These are phyloP conservation scores for Zalaria sp. DNA, from an alignment of 2,329 filamentous ascomycete genomes.

Conservation along the genomic window DNA sequence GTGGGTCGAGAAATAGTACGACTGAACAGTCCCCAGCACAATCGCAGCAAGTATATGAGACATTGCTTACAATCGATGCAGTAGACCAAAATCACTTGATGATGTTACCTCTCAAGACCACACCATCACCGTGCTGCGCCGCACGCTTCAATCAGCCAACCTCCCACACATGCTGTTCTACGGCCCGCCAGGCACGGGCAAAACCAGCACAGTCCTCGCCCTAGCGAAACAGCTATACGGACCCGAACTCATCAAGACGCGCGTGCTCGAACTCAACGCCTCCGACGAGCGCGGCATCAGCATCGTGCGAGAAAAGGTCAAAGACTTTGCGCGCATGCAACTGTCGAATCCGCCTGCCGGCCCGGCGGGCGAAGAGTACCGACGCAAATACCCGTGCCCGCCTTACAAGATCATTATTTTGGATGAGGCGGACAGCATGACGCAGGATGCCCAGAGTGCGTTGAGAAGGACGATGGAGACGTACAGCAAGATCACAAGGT, in stretches of 20 bases:
- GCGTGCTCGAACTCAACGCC: conserved; percentile 97
- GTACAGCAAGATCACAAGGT: conserved; percentile 89
- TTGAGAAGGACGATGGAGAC: conserved; percentile 95
- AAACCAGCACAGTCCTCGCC: conserved; percentile 94
- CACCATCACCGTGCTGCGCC: conserved; percentile 80
- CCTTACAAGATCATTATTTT: conserved; percentile 99
- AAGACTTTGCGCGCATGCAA: conserved; percentile 93
- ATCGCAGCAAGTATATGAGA: too few relatives aligned
- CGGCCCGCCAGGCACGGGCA: conserved; percentile 90
- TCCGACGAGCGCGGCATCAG: conserved; percentile 96
- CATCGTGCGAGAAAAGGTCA: conserved; percentile 95
- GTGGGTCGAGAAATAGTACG: conserved; percentile 98
- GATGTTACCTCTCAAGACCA: conserved; percentile 98
- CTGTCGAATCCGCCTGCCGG: conserved; percentile 61
- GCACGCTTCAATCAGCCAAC: conserved; percentile 91
- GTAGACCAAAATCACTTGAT: conserved; percentile 80
- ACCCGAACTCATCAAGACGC: conserved; percentile 78
- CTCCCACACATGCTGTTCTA: conserved; percentile 99
- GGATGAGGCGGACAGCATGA: conserved; percentile 98
- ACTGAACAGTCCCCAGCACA: neutral
- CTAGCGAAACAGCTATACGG: conserved; percentile 96
- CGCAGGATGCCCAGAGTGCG: conserved; percentile 90
- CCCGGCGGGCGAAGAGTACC: conserved; percentile 45
- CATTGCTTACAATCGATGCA: conserved; percentile 23
- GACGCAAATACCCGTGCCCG: conserved; percentile 70